phyloP scores from a whole-genome alignment of 345 rosid genomes.

The Euclidium syriacum region DNA sequence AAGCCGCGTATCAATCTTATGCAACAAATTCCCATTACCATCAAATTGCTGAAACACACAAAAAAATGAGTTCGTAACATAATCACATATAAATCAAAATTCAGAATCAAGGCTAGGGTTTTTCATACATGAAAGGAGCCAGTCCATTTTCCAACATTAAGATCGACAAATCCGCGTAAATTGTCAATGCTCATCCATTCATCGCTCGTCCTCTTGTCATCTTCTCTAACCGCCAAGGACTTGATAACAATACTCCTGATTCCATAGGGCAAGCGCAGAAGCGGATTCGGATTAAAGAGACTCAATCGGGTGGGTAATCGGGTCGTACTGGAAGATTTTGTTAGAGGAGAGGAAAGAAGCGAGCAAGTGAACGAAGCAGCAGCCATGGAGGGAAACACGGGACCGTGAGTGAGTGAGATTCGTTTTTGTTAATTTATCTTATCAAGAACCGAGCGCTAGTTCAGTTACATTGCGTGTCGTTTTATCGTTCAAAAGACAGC shows the following conservation, averaged over 20 bases:
- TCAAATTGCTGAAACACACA: slow-evolving; percentile 79
- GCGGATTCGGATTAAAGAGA: neutral
- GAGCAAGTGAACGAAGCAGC: slow-evolving; percentile 33
- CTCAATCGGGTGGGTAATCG: slow-evolving; percentile 13
- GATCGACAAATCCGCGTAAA: slow-evolving; percentile 58
- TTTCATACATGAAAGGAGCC: slow-evolving; percentile 67
- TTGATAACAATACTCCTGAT: slow-evolving; percentile 30
- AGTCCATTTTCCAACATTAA: slow-evolving; percentile 74
- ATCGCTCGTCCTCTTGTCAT: slow-evolving; percentile 26
- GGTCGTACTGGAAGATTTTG: slow-evolving; percentile 5
- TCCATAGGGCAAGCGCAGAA: slow-evolving; percentile 16
- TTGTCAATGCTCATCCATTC: slow-evolving; percentile 69
- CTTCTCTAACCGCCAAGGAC: slow-evolving; percentile 32
- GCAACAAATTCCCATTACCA: slow-evolving; percentile 58
- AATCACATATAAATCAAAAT: neutral
- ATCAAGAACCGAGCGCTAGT: neutral
- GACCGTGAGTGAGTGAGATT: neutral
- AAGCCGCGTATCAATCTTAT: slow-evolving; percentile 63
- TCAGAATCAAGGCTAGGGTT: neutral
- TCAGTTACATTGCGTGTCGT: neutral
- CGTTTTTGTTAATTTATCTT: slow-evolving; percentile 3
- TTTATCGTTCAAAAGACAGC: neutral
- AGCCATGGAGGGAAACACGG: slow-evolving; percentile 19
- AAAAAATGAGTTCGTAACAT: neutral
- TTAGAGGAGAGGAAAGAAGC: slow-evolving; percentile 23